These are phyloP conservation scores for Groenewaldozyma salmanticensis DNA, from an alignment of 805 yeast species.

Conservation along the genomic window DNA sequence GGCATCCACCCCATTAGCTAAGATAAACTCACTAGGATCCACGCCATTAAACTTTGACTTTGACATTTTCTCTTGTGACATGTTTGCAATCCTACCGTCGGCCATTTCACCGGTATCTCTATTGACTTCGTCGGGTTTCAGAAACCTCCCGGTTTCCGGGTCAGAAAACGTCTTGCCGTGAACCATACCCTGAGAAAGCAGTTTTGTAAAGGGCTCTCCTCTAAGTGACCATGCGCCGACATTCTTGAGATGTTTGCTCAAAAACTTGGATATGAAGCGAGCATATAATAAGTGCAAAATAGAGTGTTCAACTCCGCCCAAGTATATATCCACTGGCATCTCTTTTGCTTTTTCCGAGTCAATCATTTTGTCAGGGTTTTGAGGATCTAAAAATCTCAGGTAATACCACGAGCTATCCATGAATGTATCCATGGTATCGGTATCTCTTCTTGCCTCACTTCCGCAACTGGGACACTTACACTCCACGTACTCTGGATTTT, in stretches of 20 bases:
- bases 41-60: conserved; percentile 93
- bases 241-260: conserved; percentile 32
- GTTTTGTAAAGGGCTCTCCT: conserved; percentile 73
- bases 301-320: conserved; percentile 97
- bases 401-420: conserved; percentile 98
- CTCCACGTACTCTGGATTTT: conserved; percentile 57
- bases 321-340: conserved; percentile 82
- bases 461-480: conserved; percentile 73
- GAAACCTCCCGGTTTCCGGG: conserved; percentile 61
- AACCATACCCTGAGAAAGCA: conserved; percentile 97
- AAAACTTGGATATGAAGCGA: conserved; percentile 74
- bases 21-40: conserved; percentile 72
- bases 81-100: conserved; percentile 41
- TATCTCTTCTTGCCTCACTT: conserved; percentile 67
- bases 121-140: conserved; percentile 70
- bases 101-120: conserved; percentile 32
- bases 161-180: conserved; percentile 79
- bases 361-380: conserved; percentile 50
- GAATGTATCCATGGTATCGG: conserved; percentile 98
- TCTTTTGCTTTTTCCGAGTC: conserved; percentile 37
- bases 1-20: conserved; percentile 81
- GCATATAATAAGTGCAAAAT: conserved; percentile 83
- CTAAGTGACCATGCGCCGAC: conserved; percentile 54
- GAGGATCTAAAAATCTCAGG: conserved; percentile 71
- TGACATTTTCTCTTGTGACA: conserved; percentile 87